Conservation (phyloP, 164 flowering plant species). For the Sedum album region DNA sequence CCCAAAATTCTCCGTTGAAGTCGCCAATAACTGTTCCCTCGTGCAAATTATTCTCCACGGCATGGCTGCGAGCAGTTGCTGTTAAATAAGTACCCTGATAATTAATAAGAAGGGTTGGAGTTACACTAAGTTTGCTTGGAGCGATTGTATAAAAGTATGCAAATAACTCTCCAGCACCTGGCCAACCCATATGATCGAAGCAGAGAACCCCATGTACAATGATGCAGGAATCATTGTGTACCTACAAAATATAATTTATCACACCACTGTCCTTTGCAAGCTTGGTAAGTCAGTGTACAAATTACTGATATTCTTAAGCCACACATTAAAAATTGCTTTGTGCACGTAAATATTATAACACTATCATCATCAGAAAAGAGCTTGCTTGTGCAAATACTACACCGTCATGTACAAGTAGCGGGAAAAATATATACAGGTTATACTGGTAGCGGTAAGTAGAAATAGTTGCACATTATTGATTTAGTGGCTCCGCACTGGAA, state of each 20-base stretch:
- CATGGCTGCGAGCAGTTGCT: constrained; percentile 72
- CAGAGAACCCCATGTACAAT: constrained; percentile 80
- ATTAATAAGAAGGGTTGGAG: not conserved
- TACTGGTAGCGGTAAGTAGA: too few species aligned
- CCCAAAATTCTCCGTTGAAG: constrained; percentile 96
- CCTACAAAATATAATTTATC: constrained; percentile 32
- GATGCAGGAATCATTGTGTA: constrained; percentile 90
- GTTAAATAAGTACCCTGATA: constrained; percentile 91
- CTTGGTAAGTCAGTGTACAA: not conserved
- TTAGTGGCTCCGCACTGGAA: too few species aligned
- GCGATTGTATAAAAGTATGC: not conserved
- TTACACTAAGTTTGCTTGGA: not conserved
- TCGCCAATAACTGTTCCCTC: constrained; percentile 82
- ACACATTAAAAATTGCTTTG: not conserved
- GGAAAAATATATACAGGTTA: not conserved
- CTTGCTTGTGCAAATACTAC: not conserved
- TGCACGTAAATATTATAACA: too few species aligned
- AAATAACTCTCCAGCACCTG: constrained; percentile 35
- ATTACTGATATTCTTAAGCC: not conserved
- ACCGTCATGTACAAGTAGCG: not conserved
- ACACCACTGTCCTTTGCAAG: not conserved
- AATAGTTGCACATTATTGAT: too few species aligned
- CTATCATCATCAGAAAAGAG: too few species aligned
- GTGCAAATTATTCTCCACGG: constrained; percentile 46
- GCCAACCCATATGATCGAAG: constrained; percentile 97